A percentile compares a stretch with the other conserved stretches of the same genome.
phyloP scores from a whole-genome alignment of 306 rosid species.

The Prinsepia uniflora region DNA sequence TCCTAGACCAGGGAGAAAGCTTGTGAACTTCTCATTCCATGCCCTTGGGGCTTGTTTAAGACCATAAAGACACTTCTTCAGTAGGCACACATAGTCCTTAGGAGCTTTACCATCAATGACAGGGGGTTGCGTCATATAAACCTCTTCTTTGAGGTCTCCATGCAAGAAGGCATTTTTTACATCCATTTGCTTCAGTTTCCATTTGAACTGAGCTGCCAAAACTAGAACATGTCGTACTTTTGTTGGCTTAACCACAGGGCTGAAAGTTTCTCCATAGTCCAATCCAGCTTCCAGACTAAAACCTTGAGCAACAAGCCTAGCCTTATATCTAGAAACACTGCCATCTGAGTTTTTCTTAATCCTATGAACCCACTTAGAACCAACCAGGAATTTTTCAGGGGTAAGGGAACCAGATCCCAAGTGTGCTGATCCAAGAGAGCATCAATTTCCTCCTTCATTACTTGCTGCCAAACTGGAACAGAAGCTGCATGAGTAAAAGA shows the following conservation, averaged over 20 bases:
- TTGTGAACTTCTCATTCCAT: not conserved
- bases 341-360: no score
- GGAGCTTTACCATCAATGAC: no score
- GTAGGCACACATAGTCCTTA: no score
- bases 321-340: not conserved
- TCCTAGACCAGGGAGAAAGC: not conserved
- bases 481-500: not conserved
- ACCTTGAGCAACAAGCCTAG: not conserved
- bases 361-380: no score
- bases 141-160: no score
- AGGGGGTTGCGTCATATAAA: no score
- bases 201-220: no score
- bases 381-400: not conserved
- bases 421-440: not conserved
- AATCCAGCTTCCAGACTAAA: not conserved
- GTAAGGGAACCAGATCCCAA: not conserved
- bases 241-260: not conserved
- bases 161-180: no score
- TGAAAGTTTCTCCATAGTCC: not conserved
- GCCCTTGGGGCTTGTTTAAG: not conserved
- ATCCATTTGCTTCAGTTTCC: no score
- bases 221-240: not conserved
- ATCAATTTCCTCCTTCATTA: not conserved
- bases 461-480: not conserved
- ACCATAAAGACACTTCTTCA: no score